Base-by-base conservation (phyloP, 2,329 filamentous ascomycete genomes). In the Epichloe typhina region DNA sequence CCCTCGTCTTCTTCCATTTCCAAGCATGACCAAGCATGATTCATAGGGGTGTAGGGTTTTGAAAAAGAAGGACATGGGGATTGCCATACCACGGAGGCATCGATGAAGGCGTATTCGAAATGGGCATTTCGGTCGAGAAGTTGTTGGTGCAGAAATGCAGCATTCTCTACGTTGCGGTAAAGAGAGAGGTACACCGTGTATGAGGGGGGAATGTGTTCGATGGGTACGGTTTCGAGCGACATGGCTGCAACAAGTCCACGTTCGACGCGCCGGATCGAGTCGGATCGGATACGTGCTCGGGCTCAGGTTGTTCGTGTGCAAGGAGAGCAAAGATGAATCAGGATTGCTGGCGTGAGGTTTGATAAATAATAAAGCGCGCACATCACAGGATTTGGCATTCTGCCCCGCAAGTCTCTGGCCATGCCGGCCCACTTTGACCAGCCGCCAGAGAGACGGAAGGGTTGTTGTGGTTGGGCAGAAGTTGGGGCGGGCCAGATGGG, bases 81-180 rank as follows among this genome's bases (percentile, higher is more conserved):
- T 17, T n/a, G 8, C n/a, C 75, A 54, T 74, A 90, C 84, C 65
- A 86, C 79, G 44, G 79, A 81, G 19, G 89, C 89, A 69, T 98
- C 91, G 45, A 98, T 78, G 57, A 98, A 86, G 36, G 90, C 89
- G 72, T 97, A 97, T 67, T 97, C 89, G 60, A 90, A 97, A 8
- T 84, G 83, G 11, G 79, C 62, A 63, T 97, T 95, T 49, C 87
- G 86, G 5, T 80, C 77, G n/a, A 97, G 74, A 5, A 98, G 79
- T 69, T 96, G 90, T 58, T 83, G 74, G 49, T 89, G 84, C 42
- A 98, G 73, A 61, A 84, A 89, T 1, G 77, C 68, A 11, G 88
- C 78, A 65, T 98, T 98, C 54, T 77, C 65, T 51, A 97, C 79
- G 64, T 87, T 72, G 21, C 73, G 77, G 71, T 93, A 96, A 35